Conservation (phyloP, 2,329 filamentous ascomycete species). For the Clarireedia sp. region DNA sequence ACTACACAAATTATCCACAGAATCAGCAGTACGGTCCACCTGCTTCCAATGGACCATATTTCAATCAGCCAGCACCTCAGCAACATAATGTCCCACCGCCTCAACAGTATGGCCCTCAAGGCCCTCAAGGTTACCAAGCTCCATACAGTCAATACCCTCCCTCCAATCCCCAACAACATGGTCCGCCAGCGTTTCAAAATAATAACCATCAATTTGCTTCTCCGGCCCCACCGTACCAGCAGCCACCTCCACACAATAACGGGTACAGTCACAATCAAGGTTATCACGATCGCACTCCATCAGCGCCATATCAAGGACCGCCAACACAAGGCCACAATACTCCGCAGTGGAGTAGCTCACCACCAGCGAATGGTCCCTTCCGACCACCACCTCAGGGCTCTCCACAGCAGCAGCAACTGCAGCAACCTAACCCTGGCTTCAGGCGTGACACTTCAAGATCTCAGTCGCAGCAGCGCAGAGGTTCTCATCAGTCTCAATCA, state of each 20-base stretch:
- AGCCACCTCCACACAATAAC: constrained; percentile 13
- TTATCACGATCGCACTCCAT: neutral
- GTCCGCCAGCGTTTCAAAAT: constrained; percentile 10
- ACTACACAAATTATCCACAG: constrained; percentile 17
- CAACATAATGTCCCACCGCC: constrained; percentile 16
- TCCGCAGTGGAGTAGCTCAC: constrained; percentile 6
- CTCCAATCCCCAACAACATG: constrained; percentile 17
- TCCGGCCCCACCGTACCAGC: constrained; percentile 5
- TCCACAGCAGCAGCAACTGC: neutral
- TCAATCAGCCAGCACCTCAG: constrained; percentile 13
- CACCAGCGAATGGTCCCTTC: neutral
- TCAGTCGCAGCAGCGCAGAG: constrained; percentile 1
- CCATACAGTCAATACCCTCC: constrained; percentile 16
- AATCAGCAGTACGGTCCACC: constrained; percentile 20
- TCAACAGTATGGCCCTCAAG: constrained; percentile 13
- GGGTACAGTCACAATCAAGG: constrained; percentile 5
- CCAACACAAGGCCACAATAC: neutral
- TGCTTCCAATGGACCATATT: constrained; percentile 4
- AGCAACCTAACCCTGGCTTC: neutral
- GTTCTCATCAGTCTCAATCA: constrained; percentile 2
- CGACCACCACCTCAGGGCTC: constrained; percentile 7
- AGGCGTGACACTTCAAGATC: constrained; percentile 1
- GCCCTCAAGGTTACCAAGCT: constrained; percentile 15
- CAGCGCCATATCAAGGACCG: constrained; percentile 2
- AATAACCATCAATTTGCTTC: constrained; percentile 12